phyloP scores from a whole-genome alignment of 495 filamentous ascomycete genomes.

The Xylaria telfairii region DNA sequence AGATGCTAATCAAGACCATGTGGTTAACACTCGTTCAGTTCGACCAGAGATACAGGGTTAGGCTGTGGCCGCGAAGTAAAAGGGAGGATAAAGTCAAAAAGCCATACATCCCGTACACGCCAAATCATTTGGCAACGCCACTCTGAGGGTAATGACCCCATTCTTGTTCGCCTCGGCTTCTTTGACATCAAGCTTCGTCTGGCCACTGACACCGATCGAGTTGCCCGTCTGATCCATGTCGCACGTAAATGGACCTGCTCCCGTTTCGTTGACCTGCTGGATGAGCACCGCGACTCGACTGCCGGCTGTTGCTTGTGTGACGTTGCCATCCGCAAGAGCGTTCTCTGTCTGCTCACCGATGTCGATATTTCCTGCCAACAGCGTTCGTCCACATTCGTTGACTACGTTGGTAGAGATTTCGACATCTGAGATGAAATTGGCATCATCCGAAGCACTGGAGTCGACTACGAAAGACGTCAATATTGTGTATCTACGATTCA shows the following conservation, averaged over 20 bases:
- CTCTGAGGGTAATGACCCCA: conserved; percentile 49
- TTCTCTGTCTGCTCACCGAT: conserved; percentile 58
- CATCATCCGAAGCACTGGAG: conserved; percentile 47
- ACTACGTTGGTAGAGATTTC: conserved; percentile 52
- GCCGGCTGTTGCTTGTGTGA: conserved; percentile 50
- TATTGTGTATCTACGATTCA: not conserved
- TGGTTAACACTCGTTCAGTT: not conserved
- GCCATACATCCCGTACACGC: conserved; percentile 44
- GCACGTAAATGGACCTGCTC: conserved; percentile 59
- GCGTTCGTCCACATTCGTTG: conserved; percentile 55
- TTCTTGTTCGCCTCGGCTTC: conserved; percentile 45
- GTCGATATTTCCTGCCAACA: conserved; percentile 58
- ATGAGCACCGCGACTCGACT: conserved; percentile 46
- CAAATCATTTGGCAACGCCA: conserved; percentile 49
- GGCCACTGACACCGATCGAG: conserved; percentile 41
- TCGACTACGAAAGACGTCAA: conserved; percentile 39
- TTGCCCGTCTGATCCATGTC: conserved; percentile 52
- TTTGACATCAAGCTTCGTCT: conserved; percentile 45
- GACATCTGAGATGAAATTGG: conserved; percentile 57
- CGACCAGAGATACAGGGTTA: not conserved
- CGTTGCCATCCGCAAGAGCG: conserved; percentile 45
- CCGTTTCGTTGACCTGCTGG: conserved; percentile 59
- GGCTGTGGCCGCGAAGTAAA: not conserved
- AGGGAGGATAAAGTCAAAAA: not conserved
- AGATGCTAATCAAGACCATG: conserved; percentile 37